These are phyloP conservation scores for Boletus vermiculosoides DNA, from an alignment of 768 basidiomycete genomes.

Conservation along the genomic window DNA sequence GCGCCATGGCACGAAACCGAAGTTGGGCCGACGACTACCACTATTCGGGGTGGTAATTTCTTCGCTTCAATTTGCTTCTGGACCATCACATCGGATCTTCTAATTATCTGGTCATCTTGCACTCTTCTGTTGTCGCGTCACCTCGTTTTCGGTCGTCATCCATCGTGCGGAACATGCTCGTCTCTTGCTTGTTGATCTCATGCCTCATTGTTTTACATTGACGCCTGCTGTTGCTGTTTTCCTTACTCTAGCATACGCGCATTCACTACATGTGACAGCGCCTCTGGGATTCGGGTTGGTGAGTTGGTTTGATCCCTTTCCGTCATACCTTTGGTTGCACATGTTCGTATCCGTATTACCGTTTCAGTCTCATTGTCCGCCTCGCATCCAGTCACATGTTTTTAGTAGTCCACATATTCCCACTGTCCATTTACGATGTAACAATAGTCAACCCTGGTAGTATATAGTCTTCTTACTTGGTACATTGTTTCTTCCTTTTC, in stretches of 20 bases:
- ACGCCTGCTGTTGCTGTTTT: conserved; percentile 11
- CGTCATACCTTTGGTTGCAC: conserved; percentile 20
- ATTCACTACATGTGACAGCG: conserved; percentile 7
- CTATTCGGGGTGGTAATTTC: conserved; percentile 55
- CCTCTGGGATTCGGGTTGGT: conserved; percentile 12
- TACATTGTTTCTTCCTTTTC: conserved; percentile 1
- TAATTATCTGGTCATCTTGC: conserved; percentile 26
- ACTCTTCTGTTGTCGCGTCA: conserved; percentile 17
- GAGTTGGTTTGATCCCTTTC: conserved; percentile 14
- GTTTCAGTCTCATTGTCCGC: background rate
- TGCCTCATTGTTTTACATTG: conserved; percentile 9
- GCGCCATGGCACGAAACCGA: conserved; percentile 55
- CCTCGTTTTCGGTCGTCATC: conserved; percentile 17
- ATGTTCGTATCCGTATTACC: conserved; percentile 12
- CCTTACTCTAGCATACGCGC: conserved; percentile 18
- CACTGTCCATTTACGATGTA: conserved; percentile 36
- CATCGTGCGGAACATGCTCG: conserved; percentile 21
- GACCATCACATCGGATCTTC: conserved; percentile 17
- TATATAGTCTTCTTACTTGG: conserved; percentile 28
- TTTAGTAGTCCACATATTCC: conserved; percentile 25
- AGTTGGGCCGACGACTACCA: conserved; percentile 74
- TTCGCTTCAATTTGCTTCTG: conserved; percentile 1
- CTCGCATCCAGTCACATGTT: conserved; percentile 27
- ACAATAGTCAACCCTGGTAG: conserved; percentile 29
- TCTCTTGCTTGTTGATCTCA: conserved; percentile 19